These are phyloP conservation scores for Cudoniella acicularis DNA, from an alignment of 495 filamentous ascomycete genomes.

Conservation along the genomic window DNA sequence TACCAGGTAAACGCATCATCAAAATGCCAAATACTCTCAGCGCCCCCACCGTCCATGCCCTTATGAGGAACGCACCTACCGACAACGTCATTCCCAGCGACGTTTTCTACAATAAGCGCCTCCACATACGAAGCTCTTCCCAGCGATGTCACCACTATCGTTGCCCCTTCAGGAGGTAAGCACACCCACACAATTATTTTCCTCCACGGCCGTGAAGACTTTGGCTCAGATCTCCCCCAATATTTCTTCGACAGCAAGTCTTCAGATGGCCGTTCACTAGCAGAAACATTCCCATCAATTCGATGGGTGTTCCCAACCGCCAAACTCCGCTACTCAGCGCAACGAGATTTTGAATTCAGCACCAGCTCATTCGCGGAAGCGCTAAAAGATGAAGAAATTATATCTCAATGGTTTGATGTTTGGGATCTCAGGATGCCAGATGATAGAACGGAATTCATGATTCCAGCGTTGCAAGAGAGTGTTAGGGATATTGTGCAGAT, in stretches of 20 bases:
- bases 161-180: not conserved
- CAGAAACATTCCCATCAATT: not conserved
- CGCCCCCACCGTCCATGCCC: not conserved
- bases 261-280: not conserved
- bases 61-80: not conserved
- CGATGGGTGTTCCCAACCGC: slow-evolving; percentile 3
- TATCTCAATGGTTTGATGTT: slow-evolving; percentile 2
- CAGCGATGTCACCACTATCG: not conserved
- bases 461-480: not conserved
- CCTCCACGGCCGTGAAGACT: slow-evolving; percentile 2
- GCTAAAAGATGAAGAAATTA: not conserved
- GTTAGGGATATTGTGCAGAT: not conserved
- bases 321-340: slow-evolving; percentile 1
- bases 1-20: too few relatives aligned
- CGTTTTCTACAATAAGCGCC: not conserved
- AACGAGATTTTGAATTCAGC: not conserved
- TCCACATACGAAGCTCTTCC: not conserved
- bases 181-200: slow-evolving; percentile 8
- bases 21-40: not conserved
- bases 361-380: not conserved
- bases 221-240: not conserved
- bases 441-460: not conserved
- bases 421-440: slow-evolving; percentile 2
- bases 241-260: slow-evolving; percentile 7
- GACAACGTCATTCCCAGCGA: too few relatives aligned